These are phyloP conservation scores for Leccinum colubrinum DNA, from an alignment of 1,284 basidiomycete species.

Conservation along the genomic window DNA sequence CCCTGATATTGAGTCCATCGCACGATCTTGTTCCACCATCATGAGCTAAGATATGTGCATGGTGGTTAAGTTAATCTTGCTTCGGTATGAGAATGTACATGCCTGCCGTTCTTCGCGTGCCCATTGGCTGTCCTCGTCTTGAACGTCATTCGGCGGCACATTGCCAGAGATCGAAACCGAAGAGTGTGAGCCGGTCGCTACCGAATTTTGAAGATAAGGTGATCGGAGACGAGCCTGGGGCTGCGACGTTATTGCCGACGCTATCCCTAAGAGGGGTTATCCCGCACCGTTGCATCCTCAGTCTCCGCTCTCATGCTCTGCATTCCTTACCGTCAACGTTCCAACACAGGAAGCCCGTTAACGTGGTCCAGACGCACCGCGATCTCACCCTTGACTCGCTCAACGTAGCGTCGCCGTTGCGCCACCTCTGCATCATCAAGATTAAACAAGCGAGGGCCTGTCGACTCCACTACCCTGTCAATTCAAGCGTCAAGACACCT, in stretches of 20 bases:
- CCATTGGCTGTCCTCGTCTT: conserved; percentile 75
- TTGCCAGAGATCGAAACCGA: conserved; percentile 7
- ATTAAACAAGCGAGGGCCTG: conserved; percentile 81
- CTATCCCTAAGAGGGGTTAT: background rate
- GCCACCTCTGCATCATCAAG: conserved; percentile 73
- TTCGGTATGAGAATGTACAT: conserved; percentile 8
- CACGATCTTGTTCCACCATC: conserved; percentile 82
- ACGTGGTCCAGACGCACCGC: conserved; percentile 54
- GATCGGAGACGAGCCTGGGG: conserved; percentile 11
- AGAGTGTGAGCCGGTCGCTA: conserved; percentile 17
- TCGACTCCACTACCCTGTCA: conserved; percentile 73
- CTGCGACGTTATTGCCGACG: conserved; percentile 2
- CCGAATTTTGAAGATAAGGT: conserved; percentile 14
- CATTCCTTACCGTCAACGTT: conserved; percentile 37
- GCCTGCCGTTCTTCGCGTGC: conserved; percentile 83
- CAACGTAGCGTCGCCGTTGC: conserved; percentile 71
- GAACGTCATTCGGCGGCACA: conserved; percentile 32
- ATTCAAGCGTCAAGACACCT: conserved; percentile 7
- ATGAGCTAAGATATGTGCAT: conserved; percentile 55
- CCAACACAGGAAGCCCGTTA: conserved; percentile 2
- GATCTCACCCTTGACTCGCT: conserved; percentile 69
- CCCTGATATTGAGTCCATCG: conserved; percentile 82
- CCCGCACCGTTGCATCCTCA: conserved; percentile 22
- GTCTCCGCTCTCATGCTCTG: conserved; percentile 67
- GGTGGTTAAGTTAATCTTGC: background rate